Conservation (phyloP, 495 filamentous ascomycete species). For the Trichoderma virens region DNA sequence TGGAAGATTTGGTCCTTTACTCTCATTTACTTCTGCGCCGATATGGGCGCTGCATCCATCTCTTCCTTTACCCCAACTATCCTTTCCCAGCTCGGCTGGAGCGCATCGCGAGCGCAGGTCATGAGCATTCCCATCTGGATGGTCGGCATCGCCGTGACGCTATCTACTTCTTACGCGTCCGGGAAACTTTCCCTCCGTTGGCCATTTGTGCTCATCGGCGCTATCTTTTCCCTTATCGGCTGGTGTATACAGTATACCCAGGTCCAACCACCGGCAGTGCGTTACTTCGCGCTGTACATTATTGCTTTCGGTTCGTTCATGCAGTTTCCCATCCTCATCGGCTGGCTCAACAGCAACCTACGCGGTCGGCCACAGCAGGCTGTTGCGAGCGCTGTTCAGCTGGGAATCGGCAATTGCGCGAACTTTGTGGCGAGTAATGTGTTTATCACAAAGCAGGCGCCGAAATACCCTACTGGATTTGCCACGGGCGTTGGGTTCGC, state of each 20-base stretch:
- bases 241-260: constrained; percentile 7
- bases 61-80: constrained; percentile 63
- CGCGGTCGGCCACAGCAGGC: constrained; percentile 1
- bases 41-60: constrained; percentile 57
- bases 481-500: constrained; percentile 22
- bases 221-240: not conserved
- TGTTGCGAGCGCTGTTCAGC: constrained; percentile 8
- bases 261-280: not conserved
- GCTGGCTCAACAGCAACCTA: not conserved
- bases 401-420: constrained; percentile 34
- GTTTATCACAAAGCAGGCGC: constrained; percentile 36
- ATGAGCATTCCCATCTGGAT: constrained; percentile 43
- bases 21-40: constrained; percentile 42
- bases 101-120: constrained; percentile 47
- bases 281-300: constrained; percentile 8
- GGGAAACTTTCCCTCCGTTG: constrained; percentile 2
- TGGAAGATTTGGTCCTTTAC: constrained; percentile 67
- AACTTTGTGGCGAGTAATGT: constrained; percentile 50
- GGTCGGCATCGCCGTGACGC: not conserved
- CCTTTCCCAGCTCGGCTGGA: constrained; percentile 52
- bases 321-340: not conserved
- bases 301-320: constrained; percentile 3
- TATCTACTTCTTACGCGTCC: not conserved
- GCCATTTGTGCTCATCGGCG: constrained; percentile 3
- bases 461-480: constrained; percentile 39